phyloP scores from a whole-genome alignment of 352 stramenopile species.

The Thalassiosira oceanica region DNA sequence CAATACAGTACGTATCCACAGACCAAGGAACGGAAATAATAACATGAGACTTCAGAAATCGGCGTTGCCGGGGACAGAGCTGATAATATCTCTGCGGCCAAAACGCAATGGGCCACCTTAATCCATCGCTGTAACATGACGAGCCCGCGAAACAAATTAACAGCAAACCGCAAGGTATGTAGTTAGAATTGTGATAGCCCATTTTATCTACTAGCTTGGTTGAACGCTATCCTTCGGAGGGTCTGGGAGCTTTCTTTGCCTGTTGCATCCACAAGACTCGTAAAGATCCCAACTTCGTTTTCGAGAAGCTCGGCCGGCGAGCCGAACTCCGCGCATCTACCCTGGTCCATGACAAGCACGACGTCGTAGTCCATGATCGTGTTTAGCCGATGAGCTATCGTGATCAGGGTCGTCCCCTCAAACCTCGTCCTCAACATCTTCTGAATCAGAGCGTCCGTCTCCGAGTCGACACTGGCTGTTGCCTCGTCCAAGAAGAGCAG shows the following conservation, averaged over 20 bases:
- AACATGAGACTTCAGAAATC: no score
- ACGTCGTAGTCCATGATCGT: constrained; percentile 96
- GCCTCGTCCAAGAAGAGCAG: constrained; percentile 94
- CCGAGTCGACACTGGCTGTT: constrained; percentile 86
- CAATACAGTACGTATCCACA: no score
- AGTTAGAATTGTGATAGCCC: no score
- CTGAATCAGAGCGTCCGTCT: constrained; percentile 87
- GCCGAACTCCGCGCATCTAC: constrained; percentile 89
- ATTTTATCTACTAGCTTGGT: no score
- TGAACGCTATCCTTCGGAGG: constrained; percentile 48
- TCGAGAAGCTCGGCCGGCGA: constrained; percentile 82
- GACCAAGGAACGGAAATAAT: no score
- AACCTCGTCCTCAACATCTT: constrained; percentile 85
- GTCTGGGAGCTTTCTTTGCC: constrained; percentile 62
- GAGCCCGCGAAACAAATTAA: no score
- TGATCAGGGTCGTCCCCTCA: constrained; percentile 89
- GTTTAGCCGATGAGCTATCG: constrained; percentile 95
- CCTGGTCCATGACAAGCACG: constrained; percentile 94
- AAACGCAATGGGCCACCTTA: no score
- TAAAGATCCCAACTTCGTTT: constrained; percentile 61
- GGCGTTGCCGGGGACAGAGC: no score
- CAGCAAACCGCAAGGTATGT: no score
- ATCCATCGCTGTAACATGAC: no score
- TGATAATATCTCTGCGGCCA: no score
- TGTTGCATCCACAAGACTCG: constrained; percentile 70